Conservation (phyloP, 768 basidiomycete species). For the Xerocomellus intermedius region DNA sequence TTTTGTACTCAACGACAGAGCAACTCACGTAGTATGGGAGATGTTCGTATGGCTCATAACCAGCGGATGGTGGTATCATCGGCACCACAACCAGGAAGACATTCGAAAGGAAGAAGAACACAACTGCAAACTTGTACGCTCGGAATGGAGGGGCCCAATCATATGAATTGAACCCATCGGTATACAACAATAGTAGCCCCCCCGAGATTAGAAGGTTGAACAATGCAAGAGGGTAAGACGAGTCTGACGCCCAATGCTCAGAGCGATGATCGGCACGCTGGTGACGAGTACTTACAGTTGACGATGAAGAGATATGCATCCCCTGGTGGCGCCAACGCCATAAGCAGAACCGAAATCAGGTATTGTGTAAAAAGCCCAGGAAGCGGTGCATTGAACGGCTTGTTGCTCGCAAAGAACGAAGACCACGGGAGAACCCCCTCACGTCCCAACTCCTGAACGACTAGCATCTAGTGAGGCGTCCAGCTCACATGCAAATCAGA, state of each 20-base stretch:
- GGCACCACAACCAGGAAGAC: slow-evolving; percentile 62
- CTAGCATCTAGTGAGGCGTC: slow-evolving; percentile 32
- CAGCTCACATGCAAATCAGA: neutral
- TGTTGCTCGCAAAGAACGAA: slow-evolving; percentile 65
- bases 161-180: slow-evolving; percentile 39
- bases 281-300: slow-evolving; percentile 44
- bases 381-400: slow-evolving; percentile 67
- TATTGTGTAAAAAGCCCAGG: slow-evolving; percentile 64
- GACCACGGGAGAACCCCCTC: slow-evolving; percentile 70
- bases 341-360: slow-evolving; percentile 52
- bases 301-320: slow-evolving; percentile 74
- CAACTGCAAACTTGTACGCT: slow-evolving; percentile 46
- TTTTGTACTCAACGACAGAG: neutral
- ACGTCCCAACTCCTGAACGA: slow-evolving; percentile 71
- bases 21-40: slow-evolving; percentile 68
- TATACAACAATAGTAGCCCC: slow-evolving; percentile 63
- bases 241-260: slow-evolving; percentile 37
- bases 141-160: slow-evolving; percentile 67
- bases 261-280: neutral
- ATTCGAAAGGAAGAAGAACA: slow-evolving; percentile 64
- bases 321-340: slow-evolving; percentile 61
- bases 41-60: slow-evolving; percentile 49
- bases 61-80: slow-evolving; percentile 57
- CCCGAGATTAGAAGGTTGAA: slow-evolving; percentile 60
- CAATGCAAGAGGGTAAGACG: slow-evolving; percentile 55